A percentile compares a stretch with the other conserved stretches of the same genome.
These are phyloP conservation scores for Vickermania spadyakhi DNA, from an alignment of 208 protist species.

Conservation along the genomic window DNA sequence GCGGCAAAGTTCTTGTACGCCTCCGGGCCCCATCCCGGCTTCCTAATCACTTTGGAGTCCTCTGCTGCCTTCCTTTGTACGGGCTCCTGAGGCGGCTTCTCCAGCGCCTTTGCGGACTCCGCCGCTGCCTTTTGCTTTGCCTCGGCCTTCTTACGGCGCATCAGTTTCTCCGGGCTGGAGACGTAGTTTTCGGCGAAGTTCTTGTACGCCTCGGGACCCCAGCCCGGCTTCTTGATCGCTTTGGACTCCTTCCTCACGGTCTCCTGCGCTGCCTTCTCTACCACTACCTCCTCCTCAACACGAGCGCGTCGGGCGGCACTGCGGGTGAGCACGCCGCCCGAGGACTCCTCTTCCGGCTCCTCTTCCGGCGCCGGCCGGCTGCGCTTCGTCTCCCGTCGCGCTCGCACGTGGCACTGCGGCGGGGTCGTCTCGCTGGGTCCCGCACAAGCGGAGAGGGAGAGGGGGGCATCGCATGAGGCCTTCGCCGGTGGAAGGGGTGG, in stretches of 20 bases:
- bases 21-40: slow-evolving; percentile 49
- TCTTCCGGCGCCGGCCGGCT: not conserved
- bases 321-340: not conserved
- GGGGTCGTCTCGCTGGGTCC: not conserved
- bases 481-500: not conserved
- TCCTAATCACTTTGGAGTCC: too few relatives aligned
- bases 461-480: not conserved
- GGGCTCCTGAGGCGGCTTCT: not conserved
- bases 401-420: not conserved
- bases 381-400: not conserved
- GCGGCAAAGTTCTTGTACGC: slow-evolving; percentile 52
- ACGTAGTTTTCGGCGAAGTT: slow-evolving; percentile 28
- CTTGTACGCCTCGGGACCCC: slow-evolving; percentile 32
- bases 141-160: slow-evolving; percentile 7
- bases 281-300: not conserved
- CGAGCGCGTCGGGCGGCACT: not conserved
- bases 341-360: not conserved
- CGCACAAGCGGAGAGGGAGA: not conserved
- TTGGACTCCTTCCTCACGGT: not conserved
- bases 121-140: not conserved
- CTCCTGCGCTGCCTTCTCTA: not conserved
- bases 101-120: not conserved
- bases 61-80: not conserved
- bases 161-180: slow-evolving; percentile 30
- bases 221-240: slow-evolving; percentile 12